A percentile compares a stretch with the other conserved stretches of the same genome.
phyloP scores from a whole-genome alignment of 2,329 filamentous ascomycete species.

The Exophiala calicioides region DNA sequence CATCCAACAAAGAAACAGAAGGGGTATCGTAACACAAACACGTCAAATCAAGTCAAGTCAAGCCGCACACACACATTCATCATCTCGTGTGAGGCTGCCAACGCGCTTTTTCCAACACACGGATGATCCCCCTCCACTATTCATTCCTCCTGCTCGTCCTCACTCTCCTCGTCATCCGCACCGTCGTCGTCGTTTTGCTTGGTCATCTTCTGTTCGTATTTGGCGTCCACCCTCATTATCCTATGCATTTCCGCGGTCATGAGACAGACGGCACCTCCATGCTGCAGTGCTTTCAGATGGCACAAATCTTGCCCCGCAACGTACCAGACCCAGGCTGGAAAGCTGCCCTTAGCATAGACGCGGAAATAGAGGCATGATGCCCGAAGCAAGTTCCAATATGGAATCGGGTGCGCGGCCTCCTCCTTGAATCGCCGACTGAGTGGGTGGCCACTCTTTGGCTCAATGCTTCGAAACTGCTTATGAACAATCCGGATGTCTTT shows the following conservation, averaged over 20 bases:
- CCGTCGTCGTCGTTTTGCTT: neutral
- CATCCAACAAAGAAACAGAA: neutral
- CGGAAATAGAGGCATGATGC: slow-evolving; percentile 42
- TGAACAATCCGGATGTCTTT: slow-evolving; percentile 33
- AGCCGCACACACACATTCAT: no score
- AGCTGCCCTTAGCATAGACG: neutral
- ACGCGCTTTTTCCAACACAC: no score
- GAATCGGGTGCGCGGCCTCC: slow-evolving; percentile 34
- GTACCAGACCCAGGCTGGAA: slow-evolving; percentile 21
- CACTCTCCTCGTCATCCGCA: neutral
- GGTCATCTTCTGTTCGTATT: slow-evolving; percentile 1
- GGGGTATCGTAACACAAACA: slow-evolving; percentile 11
- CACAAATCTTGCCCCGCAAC: slow-evolving; percentile 32
- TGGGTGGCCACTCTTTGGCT: slow-evolving; percentile 38
- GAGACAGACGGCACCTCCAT: slow-evolving; percentile 2
- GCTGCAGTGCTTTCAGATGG: slow-evolving; percentile 33
- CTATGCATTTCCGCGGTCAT: slow-evolving; percentile 13
- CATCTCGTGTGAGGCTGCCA: no score
- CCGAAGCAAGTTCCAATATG: slow-evolving; percentile 35
- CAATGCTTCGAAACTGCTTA: slow-evolving; percentile 35
- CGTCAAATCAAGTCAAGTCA: no score
- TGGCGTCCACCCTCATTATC: slow-evolving; percentile 22
- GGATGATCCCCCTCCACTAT: no score
- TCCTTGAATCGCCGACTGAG: slow-evolving; percentile 35
- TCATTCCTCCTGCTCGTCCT: no score